Evolutionary conservation across 257 asterid species (phyloP).

Genomic region (Plantago ovata): DNA sequence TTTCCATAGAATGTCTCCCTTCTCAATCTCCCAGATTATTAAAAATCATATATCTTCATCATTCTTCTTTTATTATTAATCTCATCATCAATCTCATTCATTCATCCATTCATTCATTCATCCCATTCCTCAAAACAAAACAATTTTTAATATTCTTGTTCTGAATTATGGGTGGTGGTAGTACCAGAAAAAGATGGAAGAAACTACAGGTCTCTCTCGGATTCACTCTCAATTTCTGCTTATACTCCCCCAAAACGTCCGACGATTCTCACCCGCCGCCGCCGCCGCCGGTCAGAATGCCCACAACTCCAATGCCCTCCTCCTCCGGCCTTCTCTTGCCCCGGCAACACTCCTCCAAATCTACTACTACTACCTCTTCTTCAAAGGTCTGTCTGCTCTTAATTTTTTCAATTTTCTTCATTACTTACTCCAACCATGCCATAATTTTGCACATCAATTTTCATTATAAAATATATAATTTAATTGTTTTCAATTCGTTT

Average conservation of each 20-base stretch:
- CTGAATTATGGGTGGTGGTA: slow-evolving; percentile 32
- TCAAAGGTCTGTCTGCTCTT: slow-evolving; percentile 57
- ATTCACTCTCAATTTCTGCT: slow-evolving; percentile 49
- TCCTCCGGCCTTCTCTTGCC: slow-evolving; percentile 69
- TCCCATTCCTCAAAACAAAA: background rate
- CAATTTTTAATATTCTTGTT: slow-evolving; percentile 17
- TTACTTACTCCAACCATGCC: too few species aligned
- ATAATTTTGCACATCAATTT: too few species aligned
- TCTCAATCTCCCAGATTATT: slow-evolving; percentile 5
- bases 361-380: background rate
- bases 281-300: slow-evolving; percentile 36
- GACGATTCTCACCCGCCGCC: slow-evolving; percentile 37
- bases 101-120: background rate
- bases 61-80: background rate
- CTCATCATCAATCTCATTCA: background rate
- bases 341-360: slow-evolving; percentile 34
- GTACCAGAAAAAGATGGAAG: slow-evolving; percentile 87
- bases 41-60: too few species aligned
- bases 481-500: too few species aligned
- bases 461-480: too few species aligned
- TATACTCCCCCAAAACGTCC: slow-evolving; percentile 41
- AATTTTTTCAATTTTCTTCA: too few species aligned
- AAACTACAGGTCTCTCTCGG: slow-evolving; percentile 70
- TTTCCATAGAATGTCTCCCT: slow-evolving; percentile 9
- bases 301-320: slow-evolving; percentile 69